A percentile compares a stretch with the other conserved stretches of the same genome.
These are phyloP conservation scores for Farysia itapuensis DNA, from an alignment of 1,284 basidiomycete species.

Conservation along the genomic window DNA sequence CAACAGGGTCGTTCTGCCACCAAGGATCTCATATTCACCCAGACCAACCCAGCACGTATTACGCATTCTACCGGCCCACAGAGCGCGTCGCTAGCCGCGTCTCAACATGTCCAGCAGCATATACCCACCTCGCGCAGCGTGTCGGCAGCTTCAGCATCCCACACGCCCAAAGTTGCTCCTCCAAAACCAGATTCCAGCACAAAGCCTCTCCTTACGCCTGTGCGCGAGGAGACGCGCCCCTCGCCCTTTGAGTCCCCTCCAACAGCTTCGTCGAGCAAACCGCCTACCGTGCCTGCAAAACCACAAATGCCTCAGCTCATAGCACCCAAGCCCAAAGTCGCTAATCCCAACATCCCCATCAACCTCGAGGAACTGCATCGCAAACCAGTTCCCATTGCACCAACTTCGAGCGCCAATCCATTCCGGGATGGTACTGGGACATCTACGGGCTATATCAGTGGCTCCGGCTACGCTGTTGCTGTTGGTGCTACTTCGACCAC, in stretches of 20 bases:
- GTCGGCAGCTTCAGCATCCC: slow-evolving; percentile 11
- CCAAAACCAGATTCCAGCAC: slow-evolving; percentile 26
- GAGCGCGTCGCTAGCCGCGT: slow-evolving; percentile 24
- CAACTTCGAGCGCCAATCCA: slow-evolving; percentile 29
- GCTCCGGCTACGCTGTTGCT: slow-evolving; percentile 26
- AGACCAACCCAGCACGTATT: slow-evolving; percentile 43
- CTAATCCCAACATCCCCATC: slow-evolving; percentile 29
- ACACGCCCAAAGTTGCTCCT: slow-evolving; percentile 9
- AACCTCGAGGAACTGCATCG: slow-evolving; percentile 23
- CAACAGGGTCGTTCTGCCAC: slow-evolving; percentile 44
- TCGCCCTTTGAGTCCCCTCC: background rate
- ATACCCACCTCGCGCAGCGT: slow-evolving; percentile 19
- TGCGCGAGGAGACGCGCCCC: slow-evolving; percentile 18
- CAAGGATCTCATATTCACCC: slow-evolving; percentile 51
- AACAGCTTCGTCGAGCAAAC: slow-evolving; percentile 7
- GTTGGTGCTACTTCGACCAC: slow-evolving; percentile 16
- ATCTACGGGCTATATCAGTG: slow-evolving; percentile 13
- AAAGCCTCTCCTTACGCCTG: slow-evolving; percentile 31
- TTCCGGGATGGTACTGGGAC: slow-evolving; percentile 27
- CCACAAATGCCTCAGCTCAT: slow-evolving; percentile 36
- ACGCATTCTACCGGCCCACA: slow-evolving; percentile 16
- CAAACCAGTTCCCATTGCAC: slow-evolving; percentile 16
- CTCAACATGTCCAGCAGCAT: slow-evolving; percentile 18
- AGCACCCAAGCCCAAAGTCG: slow-evolving; percentile 33
- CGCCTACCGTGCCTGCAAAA: slow-evolving; percentile 39